Base-by-base conservation (phyloP, 2,329 filamentous ascomycete genomes). In the Nemania bipapillata region DNA sequence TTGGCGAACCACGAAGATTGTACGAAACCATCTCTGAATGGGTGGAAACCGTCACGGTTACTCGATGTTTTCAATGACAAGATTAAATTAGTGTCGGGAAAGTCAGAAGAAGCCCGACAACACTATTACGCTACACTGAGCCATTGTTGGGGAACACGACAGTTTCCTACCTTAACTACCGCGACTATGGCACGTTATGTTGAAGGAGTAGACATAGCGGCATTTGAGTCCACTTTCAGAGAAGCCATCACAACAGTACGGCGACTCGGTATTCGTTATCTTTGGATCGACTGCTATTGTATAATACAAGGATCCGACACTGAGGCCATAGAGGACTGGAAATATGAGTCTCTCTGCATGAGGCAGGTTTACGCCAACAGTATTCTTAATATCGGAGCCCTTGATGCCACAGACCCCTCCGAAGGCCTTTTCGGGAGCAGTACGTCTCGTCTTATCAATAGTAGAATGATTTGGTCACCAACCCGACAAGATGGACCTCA, bases 271-370 rank as follows among this genome's bases (percentile, higher is more conserved):
- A 3, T 63, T 24, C 47, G 47, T 4, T 67, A 63, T 28, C 65
- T 63, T 15, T 67, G 59, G 58, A 58, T 67, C n/a, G 59, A 67
- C 32, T 63, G 53, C 12, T 55, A 63, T 12, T 63, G 65, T 11
- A 64, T 67, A n/a, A n/a, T 64, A 35, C 65, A 67, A 55, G 54
- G 40, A 2, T 9, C 20, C 5, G 7, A 42, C 6, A 9, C 9
- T 3, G 9, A 61, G 4, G 57, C 57, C 2, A 0, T 3, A 15
- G 17, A 1, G 9, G 63, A 66, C 42, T 66, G 57, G 63, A 17
- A 56, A 37, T 3, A 20, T 2, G 50, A 66, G 63, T 56, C 57
- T 28, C 17, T 5, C 5, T 7, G 3, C 4, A 66, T 66, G 57
- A 42, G 57, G 32, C 24, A 54, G 17, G 42, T 66, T 17, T 66